Base-by-base conservation (phyloP, 2,329 filamentous ascomycete species). In the Hypoxylon sp. region DNA sequence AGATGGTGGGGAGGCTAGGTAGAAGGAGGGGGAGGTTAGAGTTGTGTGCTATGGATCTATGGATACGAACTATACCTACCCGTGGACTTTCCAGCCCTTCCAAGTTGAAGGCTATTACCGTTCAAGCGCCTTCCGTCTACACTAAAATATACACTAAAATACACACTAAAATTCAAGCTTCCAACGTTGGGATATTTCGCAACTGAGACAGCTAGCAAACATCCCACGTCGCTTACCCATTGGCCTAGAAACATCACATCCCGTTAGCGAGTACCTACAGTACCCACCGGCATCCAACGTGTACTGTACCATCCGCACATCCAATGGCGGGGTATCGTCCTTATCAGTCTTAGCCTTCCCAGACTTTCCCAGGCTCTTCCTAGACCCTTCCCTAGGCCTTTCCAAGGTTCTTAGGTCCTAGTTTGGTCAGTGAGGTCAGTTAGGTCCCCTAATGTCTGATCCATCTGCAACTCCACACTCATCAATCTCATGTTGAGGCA, bases 401-500 rank as follows among this genome's bases (percentile, higher is more conserved):
- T 43, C 38, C 38, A 10, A 43, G 38, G 38, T 43, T 43, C 38
- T 43, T 43, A 43, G n/a, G 38, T n/a, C 38, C 38, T 41, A 41
- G 38, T 19, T 41, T 41, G 38, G 25, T 28, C 25, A 25, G 23
- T 25, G 2, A 2, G 34, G 17, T 43, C 38, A 21, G 38, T 46
- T 30, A 36, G 41, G 63, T 67, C 56, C 57, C 63, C 60, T 61
- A 49, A 59, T 49, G 43, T 56, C 52, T 60, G 57, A 52, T 43
- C 48, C 48, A 60, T 58, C 49, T 61, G 43, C 21, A 68, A 61
- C 65, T 67, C 67, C 67, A 67, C 67, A 63, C 34, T 63, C 63
- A 64, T 63, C 67, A 69, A 69, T 69, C 66, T 68, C 67, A 70
- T 70, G 61, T 65, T 70, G 61, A 70, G 51, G 56, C 55, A 55